phyloP scores from a whole-genome alignment of 129 eudicot species.

The Escallonia herrerae region DNA sequence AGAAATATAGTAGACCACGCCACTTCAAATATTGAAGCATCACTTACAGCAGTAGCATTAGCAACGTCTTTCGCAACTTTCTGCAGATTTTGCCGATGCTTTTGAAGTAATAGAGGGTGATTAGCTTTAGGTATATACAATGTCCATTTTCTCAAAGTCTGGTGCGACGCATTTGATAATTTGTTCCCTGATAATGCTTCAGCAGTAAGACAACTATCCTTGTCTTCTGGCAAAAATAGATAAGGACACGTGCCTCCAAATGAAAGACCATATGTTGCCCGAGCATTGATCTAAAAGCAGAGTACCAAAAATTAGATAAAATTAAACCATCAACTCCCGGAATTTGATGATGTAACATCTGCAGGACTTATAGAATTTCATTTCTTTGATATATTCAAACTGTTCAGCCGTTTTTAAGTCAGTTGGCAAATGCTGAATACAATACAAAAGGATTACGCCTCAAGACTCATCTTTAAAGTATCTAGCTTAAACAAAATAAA shows the following conservation, averaged over 20 bases:
- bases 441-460: too few relatives aligned
- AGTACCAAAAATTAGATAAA: constrained; percentile 17
- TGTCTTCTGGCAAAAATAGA: constrained; percentile 39
- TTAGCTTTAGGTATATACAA: constrained; percentile 74
- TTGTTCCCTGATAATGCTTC: constrained; percentile 10
- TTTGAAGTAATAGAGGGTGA: constrained; percentile 85
- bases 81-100: constrained; percentile 50
- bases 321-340: not conserved
- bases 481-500: too few relatives aligned
- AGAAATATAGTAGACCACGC: too few relatives aligned
- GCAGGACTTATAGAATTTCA: not conserved
- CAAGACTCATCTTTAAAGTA: too few relatives aligned
- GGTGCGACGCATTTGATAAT: too few relatives aligned
- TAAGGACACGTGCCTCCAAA: constrained; percentile 80
- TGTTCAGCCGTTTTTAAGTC: not conserved
- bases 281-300: constrained; percentile 68
- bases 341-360: not conserved
- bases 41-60: constrained; percentile 74
- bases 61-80: constrained; percentile 64
- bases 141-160: constrained; percentile 53
- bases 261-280: constrained; percentile 83
- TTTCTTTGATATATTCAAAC: not conserved
- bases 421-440: not conserved
- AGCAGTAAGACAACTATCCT: constrained; percentile 15
- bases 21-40: not conserved